phyloP scores from a whole-genome alignment of 768 basidiomycete genomes.

The Cystobasidium tubakii region DNA sequence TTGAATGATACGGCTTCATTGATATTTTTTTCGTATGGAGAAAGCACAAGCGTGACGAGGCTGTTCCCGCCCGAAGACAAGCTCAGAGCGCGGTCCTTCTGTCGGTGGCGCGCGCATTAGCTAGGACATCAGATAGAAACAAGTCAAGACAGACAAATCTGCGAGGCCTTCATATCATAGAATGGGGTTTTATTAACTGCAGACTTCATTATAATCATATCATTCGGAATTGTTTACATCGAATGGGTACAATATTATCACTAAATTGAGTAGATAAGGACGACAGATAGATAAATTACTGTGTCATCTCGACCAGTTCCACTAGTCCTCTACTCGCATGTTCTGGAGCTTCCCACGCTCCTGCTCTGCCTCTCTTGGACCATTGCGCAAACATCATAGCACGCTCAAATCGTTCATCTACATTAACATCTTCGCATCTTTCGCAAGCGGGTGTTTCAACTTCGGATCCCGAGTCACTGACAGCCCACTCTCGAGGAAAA shows the following conservation, averaged over 20 bases:
- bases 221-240: conserved; percentile 12
- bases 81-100: neutral
- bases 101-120: too few species aligned
- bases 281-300: neutral
- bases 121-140: neutral
- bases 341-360: conserved; percentile 26
- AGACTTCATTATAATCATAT: neutral
- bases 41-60: neutral
- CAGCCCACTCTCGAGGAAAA: neutral
- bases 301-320: conserved; percentile 2
- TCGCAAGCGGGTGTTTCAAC: neutral
- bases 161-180: neutral
- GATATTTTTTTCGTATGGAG: conserved; percentile 10
- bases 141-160: neutral
- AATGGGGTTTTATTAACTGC: neutral
- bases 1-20: conserved; percentile 33
- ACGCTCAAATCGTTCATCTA: conserved; percentile 22
- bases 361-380: neutral
- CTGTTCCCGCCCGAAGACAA: neutral
- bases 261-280: neutral
- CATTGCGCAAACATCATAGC: conserved; percentile 30
- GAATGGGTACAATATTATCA: conserved; percentile 10
- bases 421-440: neutral
- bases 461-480: neutral
- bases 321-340: neutral